Conservation (phyloP, 179 eudicot genomes). For the Silene noctiflora region DNA sequence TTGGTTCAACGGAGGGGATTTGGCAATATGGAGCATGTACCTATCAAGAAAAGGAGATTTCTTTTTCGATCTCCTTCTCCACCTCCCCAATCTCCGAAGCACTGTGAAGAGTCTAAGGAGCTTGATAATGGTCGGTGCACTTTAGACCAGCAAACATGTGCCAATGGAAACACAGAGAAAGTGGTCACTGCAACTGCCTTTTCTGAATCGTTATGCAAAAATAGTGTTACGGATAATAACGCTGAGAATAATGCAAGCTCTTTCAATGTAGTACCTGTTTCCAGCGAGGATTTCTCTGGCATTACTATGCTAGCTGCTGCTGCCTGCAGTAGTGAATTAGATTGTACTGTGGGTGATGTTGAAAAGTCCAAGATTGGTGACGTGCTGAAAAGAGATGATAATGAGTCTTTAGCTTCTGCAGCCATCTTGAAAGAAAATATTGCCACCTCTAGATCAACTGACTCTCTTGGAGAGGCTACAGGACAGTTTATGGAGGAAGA, state of each 20-base stretch:
- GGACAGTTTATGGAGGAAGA: neutral
- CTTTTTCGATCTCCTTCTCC: slow-evolving; percentile 36
- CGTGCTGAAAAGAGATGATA: neutral
- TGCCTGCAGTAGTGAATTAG: slow-evolving; percentile 52
- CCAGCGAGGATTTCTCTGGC: slow-evolving; percentile 58
- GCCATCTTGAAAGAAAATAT: neutral
- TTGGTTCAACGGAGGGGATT: slow-evolving; percentile 42
- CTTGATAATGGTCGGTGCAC: slow-evolving; percentile 18
- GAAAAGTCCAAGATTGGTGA: slow-evolving; percentile 22
- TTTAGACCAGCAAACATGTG: slow-evolving; percentile 23
- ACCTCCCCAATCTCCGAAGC: slow-evolving; percentile 32
- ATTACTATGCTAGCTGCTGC: slow-evolving; percentile 75
- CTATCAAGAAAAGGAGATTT: slow-evolving; percentile 58
- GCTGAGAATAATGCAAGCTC: slow-evolving; percentile 16
- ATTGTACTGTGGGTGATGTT: slow-evolving; percentile 26
- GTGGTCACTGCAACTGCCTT: slow-evolving; percentile 15
- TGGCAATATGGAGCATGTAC: slow-evolving; percentile 44
- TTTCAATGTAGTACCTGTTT: slow-evolving; percentile 5
- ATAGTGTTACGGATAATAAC: slow-evolving; percentile 12
- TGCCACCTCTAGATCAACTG: neutral
- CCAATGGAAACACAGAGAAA: slow-evolving; percentile 19
- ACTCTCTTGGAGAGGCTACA: neutral
- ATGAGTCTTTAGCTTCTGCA: slow-evolving; percentile 13
- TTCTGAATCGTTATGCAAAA: slow-evolving; percentile 19
- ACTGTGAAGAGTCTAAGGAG: slow-evolving; percentile 30